Evolutionary conservation across 1,284 basidiomycete species (phyloP), one percentile per base, ranked within the genome.

Genomic region (Takashimella koratensis): DNA sequence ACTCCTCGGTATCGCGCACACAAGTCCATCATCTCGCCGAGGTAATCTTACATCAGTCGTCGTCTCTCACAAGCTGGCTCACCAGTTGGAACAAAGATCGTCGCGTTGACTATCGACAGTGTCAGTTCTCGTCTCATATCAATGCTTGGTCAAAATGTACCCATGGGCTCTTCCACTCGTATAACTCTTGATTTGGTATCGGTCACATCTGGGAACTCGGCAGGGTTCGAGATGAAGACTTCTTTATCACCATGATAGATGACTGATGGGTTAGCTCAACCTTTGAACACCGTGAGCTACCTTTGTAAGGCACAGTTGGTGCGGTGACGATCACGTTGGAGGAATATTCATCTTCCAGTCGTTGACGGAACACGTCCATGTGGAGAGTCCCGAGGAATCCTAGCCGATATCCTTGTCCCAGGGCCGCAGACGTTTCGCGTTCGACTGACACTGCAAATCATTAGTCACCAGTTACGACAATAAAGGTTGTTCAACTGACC

Each of bases 321-420:
- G 92, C 88, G 4, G 93, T 97, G 56, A 94, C 83, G 62, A 94
- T 91, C 48, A 94, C 84, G 63, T 85, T 88, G 21, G 90, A 88
- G 53, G 90, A 85, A 66, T 97, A 94, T 73, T 99, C 96, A 71
- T 99, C 96, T 74, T 98, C 95, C 5, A 99, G 80, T 12, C 96
- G 83, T 73, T 98, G 95, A 26, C 92, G 64, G 53, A 86, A 84
- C 36, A 90, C 75, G 64, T 98, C 96, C 86, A 98, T 92, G 71
- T 98, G 96, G 55, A 99, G 77, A 2, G 92, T 91, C 0, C 96
- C 96, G 10, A 98, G 81, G 74, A 98, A 98, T 0, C 96, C 96
- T 5, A 98, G 82, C 43, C 96, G 84, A 72, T 87, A 92, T 6
- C 96, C 96, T 76, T 98, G 95, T 1, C 95, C 95, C 4, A 99